Conservation (phyloP, 352 stramenopile genomes). For the Phytophthora cactorum region DNA sequence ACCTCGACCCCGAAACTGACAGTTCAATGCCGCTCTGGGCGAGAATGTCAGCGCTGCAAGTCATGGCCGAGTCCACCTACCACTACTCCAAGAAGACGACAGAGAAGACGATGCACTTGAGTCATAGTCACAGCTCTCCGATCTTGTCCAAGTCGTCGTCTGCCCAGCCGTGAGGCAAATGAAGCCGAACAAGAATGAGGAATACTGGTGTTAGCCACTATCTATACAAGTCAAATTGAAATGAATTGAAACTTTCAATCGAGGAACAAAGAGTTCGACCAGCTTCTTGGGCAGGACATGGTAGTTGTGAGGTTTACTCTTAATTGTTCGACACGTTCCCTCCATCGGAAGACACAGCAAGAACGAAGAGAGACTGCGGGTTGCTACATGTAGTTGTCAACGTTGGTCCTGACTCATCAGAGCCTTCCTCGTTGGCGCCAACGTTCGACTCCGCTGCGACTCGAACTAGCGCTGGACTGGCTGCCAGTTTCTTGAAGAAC, state of each 20-base stretch:
- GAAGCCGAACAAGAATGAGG: background rate
- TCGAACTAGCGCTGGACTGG: constrained; percentile 36
- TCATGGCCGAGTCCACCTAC: constrained; percentile 38
- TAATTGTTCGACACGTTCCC: constrained; percentile 13
- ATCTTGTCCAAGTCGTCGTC: background rate
- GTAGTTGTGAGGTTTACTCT: constrained; percentile 2
- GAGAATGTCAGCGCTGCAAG: constrained; percentile 32
- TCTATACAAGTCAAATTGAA: background rate
- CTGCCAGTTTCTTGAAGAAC: constrained; percentile 38
- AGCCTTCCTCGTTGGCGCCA: constrained; percentile 12
- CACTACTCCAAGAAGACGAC: constrained; percentile 33
- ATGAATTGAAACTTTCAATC: background rate
- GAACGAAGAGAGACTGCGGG: constrained; percentile 22
- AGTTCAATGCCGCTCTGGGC: constrained; percentile 24
- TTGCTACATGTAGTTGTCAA: background rate
- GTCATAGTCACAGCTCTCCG: constrained; percentile 5
- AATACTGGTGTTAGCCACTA: background rate
- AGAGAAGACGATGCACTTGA: constrained; percentile 24
- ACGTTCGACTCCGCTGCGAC: constrained; percentile 28
- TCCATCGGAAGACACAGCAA: background rate
- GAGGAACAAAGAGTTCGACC: too few species aligned
- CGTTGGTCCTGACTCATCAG: constrained; percentile 6
- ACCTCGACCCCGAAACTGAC: constrained; percentile 5
- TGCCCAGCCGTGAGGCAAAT: background rate
- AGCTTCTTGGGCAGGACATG: too few species aligned